Evolutionary conservation across 2,329 filamentous ascomycete species (phyloP), one percentile per base, ranked within the genome.

Genomic region (Neopestalotiopsis sp.): DNA sequence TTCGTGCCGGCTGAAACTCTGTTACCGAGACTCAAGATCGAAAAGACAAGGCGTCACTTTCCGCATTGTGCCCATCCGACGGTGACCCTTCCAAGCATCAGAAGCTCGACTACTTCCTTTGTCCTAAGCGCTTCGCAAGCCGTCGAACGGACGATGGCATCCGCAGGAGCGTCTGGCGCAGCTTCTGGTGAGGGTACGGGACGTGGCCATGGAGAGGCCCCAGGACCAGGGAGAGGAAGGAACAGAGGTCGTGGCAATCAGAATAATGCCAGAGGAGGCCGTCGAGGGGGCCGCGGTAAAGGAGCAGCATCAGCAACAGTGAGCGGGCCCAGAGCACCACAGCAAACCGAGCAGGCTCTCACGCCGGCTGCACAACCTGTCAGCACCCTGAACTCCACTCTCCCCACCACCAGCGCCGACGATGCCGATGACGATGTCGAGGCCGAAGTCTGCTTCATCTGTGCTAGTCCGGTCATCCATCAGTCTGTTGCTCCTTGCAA

Each of bases 401-500:
- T 74, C 9, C 70, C 76, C 57, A 75, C 75, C 12, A 73, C 70
- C 64, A 77, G 74, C 64, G 77, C 80, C 70, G 83, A 80, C 3
- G 88, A 88, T 62, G 88, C 81, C 3, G 88, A 88, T 62, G 88
- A 87, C 34, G 88, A 87, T 30, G 84, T 84, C 38, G 92, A 94
- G 68, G 91, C 87, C 32, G 94, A 98, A 71, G 88, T 98, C 70
- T 99, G 96, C 88, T 98, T 98, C 82, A 99, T 99, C 77, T 99
- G 96, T 81, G 95, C 96, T 68, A 97, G 95, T 73, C 89, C 91
- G 2, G 91, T 99, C 62, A 90, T 92, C 63, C 94, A 98, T 83
- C 91, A 94, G 75, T 92, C 95, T 10, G 90, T 99, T 72, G 91
- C 95, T 40, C 95, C 96, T 24, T 99, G 96, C 82, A 98, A 98